Base-by-base conservation (phyloP, 768 basidiomycete genomes). In the Leccinellum rugosiceps region DNA sequence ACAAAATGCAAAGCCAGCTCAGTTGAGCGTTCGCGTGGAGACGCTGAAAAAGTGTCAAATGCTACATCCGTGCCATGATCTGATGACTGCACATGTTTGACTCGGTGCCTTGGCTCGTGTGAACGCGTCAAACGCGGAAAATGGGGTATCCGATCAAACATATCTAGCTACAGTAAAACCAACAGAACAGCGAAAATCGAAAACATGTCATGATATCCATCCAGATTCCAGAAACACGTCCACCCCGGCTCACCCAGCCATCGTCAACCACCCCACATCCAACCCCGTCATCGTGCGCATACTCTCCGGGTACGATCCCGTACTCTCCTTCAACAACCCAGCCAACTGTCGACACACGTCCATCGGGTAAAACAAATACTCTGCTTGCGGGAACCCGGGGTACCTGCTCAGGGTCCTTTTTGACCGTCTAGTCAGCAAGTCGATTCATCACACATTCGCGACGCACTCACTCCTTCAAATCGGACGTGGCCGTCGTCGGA, bases 301-400 rank as follows among this genome's bases (percentile, higher is more conserved):
- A 58, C 79, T 79, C 66, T 86, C 83, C 0, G 92, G 91, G 65
- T 94, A 94, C 1, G 86, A 80, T 4, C 68, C 70, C 62, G 88
- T 92, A 64, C 92, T 94, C 69, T 93, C 89, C 68, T 78, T 82
- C 65, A 98, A 77, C 56, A 89, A 64, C 6, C 74, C 80, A 0
- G 86, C 84, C 19, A 98, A 70, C 47, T 86, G 82, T 10, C 81
- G 81, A 69, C 94, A 93, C 13, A 92, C 80, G 23, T 84, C 77
- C 74, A 86, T 81, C 0, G 95, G 91, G 66, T 98, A 97, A 32
- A 82, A 84, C 9, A 97, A 75, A 59, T 87, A 84, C 70, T 98
- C 94, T n/a, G 91, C 88, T 68, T 93, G 91, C 9, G 88, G 86
- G 68, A 93, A 92, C 19, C 87, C 85, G 32, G 90, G 90, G 69